Evolutionary conservation across 2,329 filamentous ascomycete species (phyloP).

Genomic region (Colletotrichum falcatum): DNA sequence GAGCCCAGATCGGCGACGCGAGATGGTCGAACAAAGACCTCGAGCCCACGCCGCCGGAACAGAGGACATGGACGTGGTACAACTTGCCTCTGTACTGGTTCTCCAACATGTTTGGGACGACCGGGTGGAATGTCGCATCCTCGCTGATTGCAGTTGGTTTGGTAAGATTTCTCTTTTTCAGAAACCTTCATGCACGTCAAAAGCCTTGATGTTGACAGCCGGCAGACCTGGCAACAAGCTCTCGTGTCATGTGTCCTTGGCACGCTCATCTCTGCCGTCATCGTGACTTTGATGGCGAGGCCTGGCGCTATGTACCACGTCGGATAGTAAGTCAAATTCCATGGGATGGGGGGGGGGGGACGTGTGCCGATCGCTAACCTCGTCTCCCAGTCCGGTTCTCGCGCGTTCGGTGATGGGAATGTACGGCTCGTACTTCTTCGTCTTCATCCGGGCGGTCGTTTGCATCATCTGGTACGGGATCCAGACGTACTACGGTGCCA

Average conservation of each 20-base stretch:
- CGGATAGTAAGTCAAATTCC: slow-evolving; percentile 42
- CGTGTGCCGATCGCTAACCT: slow-evolving; percentile 10
- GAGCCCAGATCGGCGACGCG: slow-evolving; percentile 42
- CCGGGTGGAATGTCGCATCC: slow-evolving; percentile 48
- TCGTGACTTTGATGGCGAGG: slow-evolving; percentile 46
- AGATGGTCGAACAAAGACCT: slow-evolving; percentile 50
- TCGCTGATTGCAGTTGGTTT: slow-evolving; percentile 47
- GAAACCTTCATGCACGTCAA: neutral
- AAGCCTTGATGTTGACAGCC: neutral
- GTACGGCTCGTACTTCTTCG: slow-evolving; percentile 56
- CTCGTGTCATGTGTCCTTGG: slow-evolving; percentile 46
- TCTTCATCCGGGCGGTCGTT: slow-evolving; percentile 50
- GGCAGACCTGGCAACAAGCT: slow-evolving; percentile 46
- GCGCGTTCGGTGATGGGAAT: slow-evolving; percentile 55
- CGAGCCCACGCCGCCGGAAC: slow-evolving; percentile 46
- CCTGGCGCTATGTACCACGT: slow-evolving; percentile 47
- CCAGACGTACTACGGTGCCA: slow-evolving; percentile 45
- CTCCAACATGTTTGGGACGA: slow-evolving; percentile 46
- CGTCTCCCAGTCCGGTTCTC: slow-evolving; percentile 48
- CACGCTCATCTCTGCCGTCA: slow-evolving; percentile 43
- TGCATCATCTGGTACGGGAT: slow-evolving; percentile 49
- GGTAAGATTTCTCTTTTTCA: slow-evolving; percentile 31
- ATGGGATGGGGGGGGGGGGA: too few species aligned
- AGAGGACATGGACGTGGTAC: slow-evolving; percentile 48
- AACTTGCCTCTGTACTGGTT: slow-evolving; percentile 48